These are phyloP conservation scores for Lonicera japonica DNA, from an alignment of 129 eudicot species.

Conservation along the genomic window DNA sequence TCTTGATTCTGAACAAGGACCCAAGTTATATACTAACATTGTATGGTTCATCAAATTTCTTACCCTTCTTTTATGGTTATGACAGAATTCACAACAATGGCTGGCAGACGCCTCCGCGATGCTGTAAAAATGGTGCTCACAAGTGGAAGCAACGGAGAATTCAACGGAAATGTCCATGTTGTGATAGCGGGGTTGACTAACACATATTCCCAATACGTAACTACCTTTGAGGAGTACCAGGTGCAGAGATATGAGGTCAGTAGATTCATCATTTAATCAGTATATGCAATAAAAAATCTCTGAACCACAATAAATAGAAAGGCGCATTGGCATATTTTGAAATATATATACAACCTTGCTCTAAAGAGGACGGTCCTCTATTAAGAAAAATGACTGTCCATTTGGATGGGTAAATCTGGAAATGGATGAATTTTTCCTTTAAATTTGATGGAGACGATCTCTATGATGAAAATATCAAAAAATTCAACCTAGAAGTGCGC, in stretches of 20 bases:
- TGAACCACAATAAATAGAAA: not conserved
- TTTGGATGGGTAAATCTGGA: too few species aligned
- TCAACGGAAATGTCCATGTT: constrained; percentile 58
- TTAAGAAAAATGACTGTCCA: too few species aligned
- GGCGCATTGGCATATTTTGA: too few species aligned
- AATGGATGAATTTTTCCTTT: too few species aligned
- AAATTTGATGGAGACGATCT: too few species aligned
- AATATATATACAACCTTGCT: too few species aligned
- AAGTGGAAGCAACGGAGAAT: constrained; percentile 26
- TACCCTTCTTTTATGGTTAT: not conserved
- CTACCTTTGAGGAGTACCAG: constrained; percentile 86
- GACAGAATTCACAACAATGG: constrained; percentile 98
- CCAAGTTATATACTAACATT: not conserved
- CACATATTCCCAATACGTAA: constrained; percentile 86
- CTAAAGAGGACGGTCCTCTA: too few species aligned
- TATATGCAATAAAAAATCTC: not conserved
- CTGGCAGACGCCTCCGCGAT: constrained; percentile 96
- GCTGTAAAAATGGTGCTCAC: constrained; percentile 64
- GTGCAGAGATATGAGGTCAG: constrained; percentile 92
- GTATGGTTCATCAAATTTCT: not conserved
- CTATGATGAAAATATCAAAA: too few species aligned
- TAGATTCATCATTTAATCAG: constrained; percentile 8
- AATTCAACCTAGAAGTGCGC: too few species aligned
- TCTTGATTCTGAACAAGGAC: not conserved
- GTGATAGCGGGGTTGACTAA: constrained; percentile 95